A percentile compares a stretch with the other conserved stretches of the same genome.
phyloP scores from a whole-genome alignment of 2,329 filamentous ascomycete genomes.

The Hawksworthiomyces lignivorus region DNA sequence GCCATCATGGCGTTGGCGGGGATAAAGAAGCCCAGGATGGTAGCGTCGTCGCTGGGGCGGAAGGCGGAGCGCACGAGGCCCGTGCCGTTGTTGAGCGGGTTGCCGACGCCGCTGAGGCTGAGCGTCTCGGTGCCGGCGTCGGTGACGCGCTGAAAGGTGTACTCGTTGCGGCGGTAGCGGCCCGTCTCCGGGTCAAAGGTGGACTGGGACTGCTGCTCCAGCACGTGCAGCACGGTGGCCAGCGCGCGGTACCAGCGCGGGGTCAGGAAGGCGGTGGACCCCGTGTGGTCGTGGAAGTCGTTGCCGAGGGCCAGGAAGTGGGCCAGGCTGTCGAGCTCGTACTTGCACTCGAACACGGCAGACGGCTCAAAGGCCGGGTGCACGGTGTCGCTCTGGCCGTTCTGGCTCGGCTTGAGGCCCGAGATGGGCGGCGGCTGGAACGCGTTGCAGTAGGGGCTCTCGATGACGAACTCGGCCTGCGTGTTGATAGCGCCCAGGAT shows the following conservation, averaged over 20 bases:
- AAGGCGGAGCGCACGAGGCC: slow-evolving; percentile 87
- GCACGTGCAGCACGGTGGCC: slow-evolving; percentile 62
- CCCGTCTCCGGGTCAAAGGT: slow-evolving; percentile 69
- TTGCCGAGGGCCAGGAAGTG: slow-evolving; percentile 83
- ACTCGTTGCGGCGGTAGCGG: slow-evolving; percentile 62
- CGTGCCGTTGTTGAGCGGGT: slow-evolving; percentile 77
- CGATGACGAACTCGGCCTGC: slow-evolving; percentile 88
- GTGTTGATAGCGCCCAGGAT: slow-evolving; percentile 20
- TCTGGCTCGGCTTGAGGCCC: slow-evolving; percentile 58
- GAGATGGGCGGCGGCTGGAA: slow-evolving; percentile 91
- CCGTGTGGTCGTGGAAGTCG: slow-evolving; percentile 75
- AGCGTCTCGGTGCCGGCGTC: slow-evolving; percentile 84
- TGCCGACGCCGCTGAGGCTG: slow-evolving; percentile 74
- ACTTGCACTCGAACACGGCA: slow-evolving; percentile 96
- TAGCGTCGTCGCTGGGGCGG: slow-evolving; percentile 89
- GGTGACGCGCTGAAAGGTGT: slow-evolving; percentile 80
- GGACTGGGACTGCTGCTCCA: slow-evolving; percentile 69
- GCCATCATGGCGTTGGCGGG: slow-evolving; percentile 96
- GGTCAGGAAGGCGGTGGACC: slow-evolving; percentile 70
- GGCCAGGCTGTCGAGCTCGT: slow-evolving; percentile 91
- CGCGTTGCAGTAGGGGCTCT: slow-evolving; percentile 94
- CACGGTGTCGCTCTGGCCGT: slow-evolving; percentile 76
- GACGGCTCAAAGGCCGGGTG: slow-evolving; percentile 79
- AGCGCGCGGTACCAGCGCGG: slow-evolving; percentile 72
- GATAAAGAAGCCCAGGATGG: slow-evolving; percentile 89